Evolutionary conservation across 805 yeast species (phyloP).

Genomic region (Priceomyces haplophilus): DNA sequence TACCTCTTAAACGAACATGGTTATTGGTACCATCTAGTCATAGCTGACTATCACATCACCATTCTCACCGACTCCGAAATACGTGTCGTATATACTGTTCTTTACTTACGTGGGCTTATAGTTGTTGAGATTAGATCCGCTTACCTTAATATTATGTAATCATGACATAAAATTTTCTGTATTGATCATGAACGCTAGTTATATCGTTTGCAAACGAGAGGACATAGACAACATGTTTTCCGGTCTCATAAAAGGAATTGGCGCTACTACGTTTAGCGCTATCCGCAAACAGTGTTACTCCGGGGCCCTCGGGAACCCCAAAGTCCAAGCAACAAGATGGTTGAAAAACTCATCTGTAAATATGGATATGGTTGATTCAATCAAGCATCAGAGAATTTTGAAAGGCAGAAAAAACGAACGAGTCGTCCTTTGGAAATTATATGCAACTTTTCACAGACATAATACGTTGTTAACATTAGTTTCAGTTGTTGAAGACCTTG

Average conservation of each 20-base stretch:
- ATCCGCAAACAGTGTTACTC: not conserved
- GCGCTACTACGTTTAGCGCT: not conserved
- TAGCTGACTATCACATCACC: too few species aligned
- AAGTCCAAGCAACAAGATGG: not conserved
- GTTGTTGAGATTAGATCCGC: not conserved
- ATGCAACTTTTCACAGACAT: constrained; percentile 75
- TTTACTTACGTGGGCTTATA: too few species aligned
- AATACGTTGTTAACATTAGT: constrained; percentile 78
- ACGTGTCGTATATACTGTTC: too few species aligned
- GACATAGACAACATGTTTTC: not conserved
- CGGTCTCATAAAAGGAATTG: not conserved
- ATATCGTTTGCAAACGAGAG: not conserved
- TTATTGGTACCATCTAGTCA: too few species aligned
- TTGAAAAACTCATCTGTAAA: not conserved
- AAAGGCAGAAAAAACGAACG: constrained; percentile 19
- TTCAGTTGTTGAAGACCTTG: constrained; percentile 63
- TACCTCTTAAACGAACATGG: too few species aligned
- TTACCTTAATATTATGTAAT: not conserved
- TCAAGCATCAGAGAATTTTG: constrained; percentile 4
- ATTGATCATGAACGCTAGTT: not conserved
- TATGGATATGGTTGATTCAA: constrained; percentile 6
- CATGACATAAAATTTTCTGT: not conserved
- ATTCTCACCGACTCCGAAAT: too few species aligned
- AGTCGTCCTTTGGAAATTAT: constrained; percentile 65
- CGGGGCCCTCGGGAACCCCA: not conserved